phyloP scores from a whole-genome alignment of 495 filamentous ascomycete genomes.

The Terfezia boudieri region DNA sequence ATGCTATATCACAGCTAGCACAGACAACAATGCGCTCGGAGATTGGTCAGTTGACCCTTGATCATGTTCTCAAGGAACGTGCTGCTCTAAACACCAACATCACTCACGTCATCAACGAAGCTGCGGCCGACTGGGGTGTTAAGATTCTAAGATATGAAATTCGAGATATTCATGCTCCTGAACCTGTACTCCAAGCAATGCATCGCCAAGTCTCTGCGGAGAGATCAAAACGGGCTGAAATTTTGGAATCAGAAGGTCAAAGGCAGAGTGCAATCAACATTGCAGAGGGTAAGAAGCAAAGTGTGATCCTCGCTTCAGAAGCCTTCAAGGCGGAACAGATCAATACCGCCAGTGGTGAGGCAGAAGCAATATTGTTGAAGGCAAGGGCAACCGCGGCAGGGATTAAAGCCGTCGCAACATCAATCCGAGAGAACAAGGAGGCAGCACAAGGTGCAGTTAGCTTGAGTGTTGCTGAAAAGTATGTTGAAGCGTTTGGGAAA shows the following conservation, averaged over 20 bases:
- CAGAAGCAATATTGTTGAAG: slow-evolving; percentile 71
- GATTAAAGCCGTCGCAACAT: slow-evolving; percentile 59
- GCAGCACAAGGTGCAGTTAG: slow-evolving; percentile 63
- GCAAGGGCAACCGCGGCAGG: slow-evolving; percentile 70
- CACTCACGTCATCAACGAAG: slow-evolving; percentile 93
- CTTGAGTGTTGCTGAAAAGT: slow-evolving; percentile 84
- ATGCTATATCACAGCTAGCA: slow-evolving; percentile 91
- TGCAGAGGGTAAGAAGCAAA: slow-evolving; percentile 88
- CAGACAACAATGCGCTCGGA: slow-evolving; percentile 98
- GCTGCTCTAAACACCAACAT: slow-evolving; percentile 91
- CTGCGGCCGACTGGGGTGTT: slow-evolving; percentile 88
- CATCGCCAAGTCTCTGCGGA: slow-evolving; percentile 94
- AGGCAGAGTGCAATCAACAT: slow-evolving; percentile 95
- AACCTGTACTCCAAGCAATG: slow-evolving; percentile 85
- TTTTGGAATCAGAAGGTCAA: slow-evolving; percentile 87
- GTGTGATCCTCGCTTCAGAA: slow-evolving; percentile 83
- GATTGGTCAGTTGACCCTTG: slow-evolving; percentile 86
- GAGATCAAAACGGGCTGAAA: slow-evolving; percentile 89
- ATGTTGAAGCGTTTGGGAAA: slow-evolving; percentile 83
- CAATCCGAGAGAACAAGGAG: slow-evolving; percentile 46
- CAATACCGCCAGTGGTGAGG: slow-evolving; percentile 76
- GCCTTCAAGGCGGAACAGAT: slow-evolving; percentile 77
- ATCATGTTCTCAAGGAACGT: slow-evolving; percentile 93
- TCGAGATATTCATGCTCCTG: slow-evolving; percentile 88
- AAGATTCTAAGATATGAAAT: slow-evolving; percentile 95